Percentiles rank a stretch among this genome's conserved stretches.
These are phyloP conservation scores for Caulochytrium protostelioides DNA, from an alignment of 371 early-diverging fungal species.

Conservation along the genomic window DNA sequence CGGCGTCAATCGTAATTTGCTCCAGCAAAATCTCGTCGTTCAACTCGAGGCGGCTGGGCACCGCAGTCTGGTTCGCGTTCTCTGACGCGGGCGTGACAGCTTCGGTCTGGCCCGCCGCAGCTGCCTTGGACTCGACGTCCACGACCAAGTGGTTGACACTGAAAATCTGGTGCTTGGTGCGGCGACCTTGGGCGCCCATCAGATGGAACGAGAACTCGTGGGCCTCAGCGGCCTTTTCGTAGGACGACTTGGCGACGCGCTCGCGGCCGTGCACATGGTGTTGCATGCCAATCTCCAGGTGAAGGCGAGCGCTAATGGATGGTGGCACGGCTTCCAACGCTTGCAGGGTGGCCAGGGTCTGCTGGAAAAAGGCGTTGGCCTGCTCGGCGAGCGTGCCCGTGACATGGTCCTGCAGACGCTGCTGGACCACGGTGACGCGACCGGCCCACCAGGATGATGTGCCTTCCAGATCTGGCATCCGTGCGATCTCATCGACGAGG, in stretches of 20 bases:
- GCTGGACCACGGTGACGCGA: constrained; percentile 51
- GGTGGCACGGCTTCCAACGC: constrained; percentile 7
- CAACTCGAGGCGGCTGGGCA: constrained; percentile 47
- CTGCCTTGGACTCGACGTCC: constrained; percentile 36
- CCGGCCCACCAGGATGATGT: constrained; percentile 44
- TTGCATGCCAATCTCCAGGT: constrained; percentile 52
- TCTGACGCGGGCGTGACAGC: not conserved
- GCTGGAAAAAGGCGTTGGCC: too few species aligned
- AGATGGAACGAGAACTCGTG: constrained; percentile 60
- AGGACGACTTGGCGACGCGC: constrained; percentile 11
- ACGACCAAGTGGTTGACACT: constrained; percentile 78
- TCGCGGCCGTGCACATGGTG: constrained; percentile 20
- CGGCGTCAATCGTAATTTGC: constrained; percentile 23
- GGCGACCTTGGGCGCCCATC: constrained; percentile 68
- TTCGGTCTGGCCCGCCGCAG: constrained; percentile 4
- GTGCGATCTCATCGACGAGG: constrained; percentile 24
- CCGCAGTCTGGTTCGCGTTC: constrained; percentile 1
- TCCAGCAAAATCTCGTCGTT: constrained; percentile 86
- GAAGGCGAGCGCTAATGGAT: constrained; percentile 33
- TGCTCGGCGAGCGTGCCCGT: constrained; percentile 39
- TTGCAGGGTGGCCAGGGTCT: constrained; percentile 22
- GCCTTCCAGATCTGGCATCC: constrained; percentile 4
- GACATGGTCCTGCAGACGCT: constrained; percentile 65
- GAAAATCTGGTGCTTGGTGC: constrained; percentile 76
- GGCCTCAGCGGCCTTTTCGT: constrained; percentile 47